Conservation (phyloP, 1,284 basidiomycete species). For the Mycena sp. region DNA sequence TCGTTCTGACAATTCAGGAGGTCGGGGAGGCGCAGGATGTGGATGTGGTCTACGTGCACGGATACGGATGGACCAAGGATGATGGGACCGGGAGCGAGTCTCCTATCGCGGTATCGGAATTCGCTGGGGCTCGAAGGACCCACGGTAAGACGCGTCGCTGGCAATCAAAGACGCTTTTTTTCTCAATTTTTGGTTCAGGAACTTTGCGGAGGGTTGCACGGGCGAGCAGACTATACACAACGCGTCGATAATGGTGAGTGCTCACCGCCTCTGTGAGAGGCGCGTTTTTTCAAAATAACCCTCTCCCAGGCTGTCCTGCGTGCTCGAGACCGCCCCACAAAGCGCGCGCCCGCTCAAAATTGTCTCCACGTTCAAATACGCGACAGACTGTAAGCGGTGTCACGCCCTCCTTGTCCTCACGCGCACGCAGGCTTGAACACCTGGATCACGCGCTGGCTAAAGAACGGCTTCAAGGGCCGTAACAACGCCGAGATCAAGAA, state of each 20-base stretch:
- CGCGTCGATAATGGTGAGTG: slow-evolving; percentile 1
- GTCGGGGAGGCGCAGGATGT: neutral
- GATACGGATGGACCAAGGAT: slow-evolving; percentile 8
- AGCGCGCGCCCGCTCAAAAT: neutral
- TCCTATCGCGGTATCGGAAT: slow-evolving; percentile 4
- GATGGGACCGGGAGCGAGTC: neutral
- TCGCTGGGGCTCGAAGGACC: neutral
- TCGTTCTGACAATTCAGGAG: slow-evolving; percentile 2
- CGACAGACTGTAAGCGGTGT: neutral
- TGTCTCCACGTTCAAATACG: slow-evolving; percentile 1
- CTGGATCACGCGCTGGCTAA: neutral
- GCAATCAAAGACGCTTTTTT: neutral
- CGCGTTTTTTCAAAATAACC: too few species aligned
- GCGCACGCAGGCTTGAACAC: neutral
- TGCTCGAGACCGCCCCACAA: slow-evolving; percentile 2
- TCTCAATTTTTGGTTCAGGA: neutral
- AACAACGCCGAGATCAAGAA: neutral
- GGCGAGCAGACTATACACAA: neutral
- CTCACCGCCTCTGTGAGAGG: too few species aligned
- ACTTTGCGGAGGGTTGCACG: slow-evolving; percentile 5
- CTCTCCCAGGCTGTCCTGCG: neutral
- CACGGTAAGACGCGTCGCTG: neutral
- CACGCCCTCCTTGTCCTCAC: neutral
- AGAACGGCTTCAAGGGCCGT: neutral
- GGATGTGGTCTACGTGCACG: slow-evolving; percentile 9